Evolutionary conservation across 352 stramenopile genomes (phyloP).

Genomic region (Globisporangium nagaii): DNA sequence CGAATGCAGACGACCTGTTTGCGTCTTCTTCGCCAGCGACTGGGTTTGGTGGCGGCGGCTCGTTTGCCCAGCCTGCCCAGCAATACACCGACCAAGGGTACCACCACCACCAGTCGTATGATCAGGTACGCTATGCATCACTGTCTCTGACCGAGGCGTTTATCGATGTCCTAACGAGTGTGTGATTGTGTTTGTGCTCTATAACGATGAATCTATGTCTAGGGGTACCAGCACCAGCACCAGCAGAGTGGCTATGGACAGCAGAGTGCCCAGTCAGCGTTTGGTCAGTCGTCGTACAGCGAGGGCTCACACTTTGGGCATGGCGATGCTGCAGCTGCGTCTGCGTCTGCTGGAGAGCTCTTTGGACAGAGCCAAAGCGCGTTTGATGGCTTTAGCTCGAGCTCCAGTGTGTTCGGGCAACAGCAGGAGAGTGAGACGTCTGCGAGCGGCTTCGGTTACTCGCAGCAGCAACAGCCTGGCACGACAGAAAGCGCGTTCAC

Average conservation of each 20-base stretch:
- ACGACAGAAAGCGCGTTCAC: neutral
- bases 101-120: conserved; percentile 18
- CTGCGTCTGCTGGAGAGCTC: conserved; percentile 15
- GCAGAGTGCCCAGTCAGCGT: neutral
- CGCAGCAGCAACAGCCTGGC: neutral
- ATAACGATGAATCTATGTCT: no score
- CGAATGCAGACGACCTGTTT: conserved; percentile 58
- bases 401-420: conserved; percentile 6
- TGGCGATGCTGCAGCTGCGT: no score
- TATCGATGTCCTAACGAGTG: neutral
- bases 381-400: conserved; percentile 5
- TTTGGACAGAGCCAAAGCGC: conserved; percentile 20
- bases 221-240: conserved; percentile 8
- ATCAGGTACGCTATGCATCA: conserved; percentile 21
- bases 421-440: conserved; percentile 1
- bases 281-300: conserved; percentile 9
- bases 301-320: conserved; percentile 19
- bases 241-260: conserved; percentile 18
- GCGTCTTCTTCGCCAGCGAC: conserved; percentile 25
- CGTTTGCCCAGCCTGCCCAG: conserved; percentile 23
- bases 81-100: conserved; percentile 25
- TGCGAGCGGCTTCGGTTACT: conserved; percentile 1
- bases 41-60: conserved; percentile 20
- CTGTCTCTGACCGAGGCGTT: neutral
- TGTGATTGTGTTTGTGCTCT: neutral